These are phyloP conservation scores for Microbotryum scabiosae DNA, from an alignment of 1,284 basidiomycete species.

Conservation along the genomic window DNA sequence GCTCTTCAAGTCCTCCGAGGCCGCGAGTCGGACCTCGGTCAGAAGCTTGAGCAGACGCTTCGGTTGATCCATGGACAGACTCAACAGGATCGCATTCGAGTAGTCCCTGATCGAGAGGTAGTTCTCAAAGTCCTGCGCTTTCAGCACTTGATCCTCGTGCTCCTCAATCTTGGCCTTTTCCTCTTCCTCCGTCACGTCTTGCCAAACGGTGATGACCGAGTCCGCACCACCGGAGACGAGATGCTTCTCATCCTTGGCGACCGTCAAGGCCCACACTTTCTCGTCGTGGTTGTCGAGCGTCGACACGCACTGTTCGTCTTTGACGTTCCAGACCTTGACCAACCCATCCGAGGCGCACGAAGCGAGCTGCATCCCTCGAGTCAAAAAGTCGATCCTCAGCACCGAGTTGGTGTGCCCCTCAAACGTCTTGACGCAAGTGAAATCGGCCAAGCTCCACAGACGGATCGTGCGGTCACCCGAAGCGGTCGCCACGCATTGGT, in stretches of 20 bases:
- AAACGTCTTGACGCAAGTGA: slow-evolving; percentile 84
- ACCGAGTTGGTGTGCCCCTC: slow-evolving; percentile 97
- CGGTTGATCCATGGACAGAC: slow-evolving; percentile 86
- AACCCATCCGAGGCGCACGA: slow-evolving; percentile 87
- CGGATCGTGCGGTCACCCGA: slow-evolving; percentile 91
- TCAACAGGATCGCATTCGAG: slow-evolving; percentile 78
- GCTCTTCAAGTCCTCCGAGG: slow-evolving; percentile 13
- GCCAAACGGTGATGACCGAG: slow-evolving; percentile 86
- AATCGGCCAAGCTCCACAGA: slow-evolving; percentile 88
- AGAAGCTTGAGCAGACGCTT: slow-evolving; percentile 78
- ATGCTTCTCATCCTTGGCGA: slow-evolving; percentile 64
- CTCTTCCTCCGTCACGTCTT: slow-evolving; percentile 76
- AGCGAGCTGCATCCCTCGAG: slow-evolving; percentile 72
- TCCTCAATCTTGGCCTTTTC: slow-evolving; percentile 62
- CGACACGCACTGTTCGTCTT: slow-evolving; percentile 72
- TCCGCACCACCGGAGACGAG: slow-evolving; percentile 91
- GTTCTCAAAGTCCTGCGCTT: slow-evolving; percentile 91
- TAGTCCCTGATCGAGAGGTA: slow-evolving; percentile 84
- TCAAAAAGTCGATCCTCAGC: slow-evolving; percentile 82
- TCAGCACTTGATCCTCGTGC: slow-evolving; percentile 62
- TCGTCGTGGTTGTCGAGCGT: slow-evolving; percentile 96
- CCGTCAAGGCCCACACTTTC: slow-evolving; percentile 89
- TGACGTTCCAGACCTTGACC: slow-evolving; percentile 90
- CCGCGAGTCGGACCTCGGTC: slow-evolving; percentile 49
- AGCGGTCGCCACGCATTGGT: slow-evolving; percentile 80